phyloP scores from a whole-genome alignment of 352 stramenopile species.

The Globisporangium spinosum region DNA sequence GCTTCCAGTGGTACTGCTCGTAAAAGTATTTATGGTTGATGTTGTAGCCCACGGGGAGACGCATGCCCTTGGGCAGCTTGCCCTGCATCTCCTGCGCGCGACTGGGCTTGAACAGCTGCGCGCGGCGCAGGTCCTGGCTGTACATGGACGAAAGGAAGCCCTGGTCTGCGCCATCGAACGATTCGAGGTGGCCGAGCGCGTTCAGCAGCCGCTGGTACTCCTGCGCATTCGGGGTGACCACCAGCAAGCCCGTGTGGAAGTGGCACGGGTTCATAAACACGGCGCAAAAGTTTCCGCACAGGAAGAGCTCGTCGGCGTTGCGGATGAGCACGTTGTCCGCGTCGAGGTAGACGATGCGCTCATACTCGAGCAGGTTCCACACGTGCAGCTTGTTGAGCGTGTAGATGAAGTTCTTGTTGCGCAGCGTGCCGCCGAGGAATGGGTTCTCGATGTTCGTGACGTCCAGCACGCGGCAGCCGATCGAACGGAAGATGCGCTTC shows the following conservation, averaged over 20 bases:
- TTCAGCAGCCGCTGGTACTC: slow-evolving; percentile 75
- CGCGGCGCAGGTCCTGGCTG: slow-evolving; percentile 64
- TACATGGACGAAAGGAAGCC: slow-evolving; percentile 88
- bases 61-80: slow-evolving; percentile 55
- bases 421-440: slow-evolving; percentile 66
- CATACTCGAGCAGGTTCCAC: slow-evolving; percentile 89
- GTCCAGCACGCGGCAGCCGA: slow-evolving; percentile 81
- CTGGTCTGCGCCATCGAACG: slow-evolving; percentile 80
- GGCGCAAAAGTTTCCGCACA: slow-evolving; percentile 83
- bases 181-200: slow-evolving; percentile 57
- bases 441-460: slow-evolving; percentile 88
- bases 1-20: slow-evolving; percentile 87
- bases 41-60: slow-evolving; percentile 85
- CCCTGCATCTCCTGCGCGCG: slow-evolving; percentile 28
- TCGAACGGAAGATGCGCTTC: slow-evolving; percentile 73
- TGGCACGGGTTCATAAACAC: slow-evolving; percentile 91
- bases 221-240: slow-evolving; percentile 66
- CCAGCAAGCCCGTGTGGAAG: slow-evolving; percentile 85
- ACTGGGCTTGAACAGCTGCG: slow-evolving; percentile 69
- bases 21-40: slow-evolving; percentile 92
- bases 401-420: slow-evolving; percentile 89
- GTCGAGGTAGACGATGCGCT: slow-evolving; percentile 89
- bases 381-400: slow-evolving; percentile 90
- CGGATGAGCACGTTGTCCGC: slow-evolving; percentile 89
- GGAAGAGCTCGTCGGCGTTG: slow-evolving; percentile 87